Percentiles rank a stretch among this genome's conserved stretches.
phyloP scores from a whole-genome alignment of 768 basidiomycete genomes.

The Termitomyces sp. region DNA sequence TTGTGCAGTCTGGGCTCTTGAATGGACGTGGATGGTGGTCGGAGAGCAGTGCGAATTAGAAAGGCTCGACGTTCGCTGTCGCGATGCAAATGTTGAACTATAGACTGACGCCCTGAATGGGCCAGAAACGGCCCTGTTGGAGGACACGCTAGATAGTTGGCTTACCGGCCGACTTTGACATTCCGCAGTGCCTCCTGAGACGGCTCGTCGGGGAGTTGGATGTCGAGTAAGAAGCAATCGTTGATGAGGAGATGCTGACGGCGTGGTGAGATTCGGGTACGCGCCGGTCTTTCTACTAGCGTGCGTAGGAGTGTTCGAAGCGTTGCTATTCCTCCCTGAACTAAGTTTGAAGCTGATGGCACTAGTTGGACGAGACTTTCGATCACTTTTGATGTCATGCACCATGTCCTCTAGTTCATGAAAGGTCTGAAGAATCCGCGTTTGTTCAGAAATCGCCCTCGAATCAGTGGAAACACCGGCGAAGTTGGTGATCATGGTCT shows the following conservation, averaged over 20 bases:
- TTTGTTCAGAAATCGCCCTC: constrained; percentile 54
- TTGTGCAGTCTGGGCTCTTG: constrained; percentile 33
- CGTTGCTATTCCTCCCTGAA: constrained; percentile 55
- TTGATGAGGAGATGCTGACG: constrained; percentile 31
- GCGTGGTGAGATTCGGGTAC: constrained; percentile 36
- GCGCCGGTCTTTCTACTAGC: constrained; percentile 24
- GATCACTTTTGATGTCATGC: constrained; percentile 55
- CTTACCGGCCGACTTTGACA: constrained; percentile 49
- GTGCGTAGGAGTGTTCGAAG: constrained; percentile 29
- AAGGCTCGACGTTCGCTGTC: constrained; percentile 73
- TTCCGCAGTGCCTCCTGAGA: constrained; percentile 40
- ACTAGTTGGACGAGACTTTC: constrained; percentile 62
- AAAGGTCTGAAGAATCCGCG: constrained; percentile 77
- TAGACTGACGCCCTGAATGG: constrained; percentile 47
- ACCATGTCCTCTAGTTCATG: constrained; percentile 78
- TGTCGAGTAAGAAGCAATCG: constrained; percentile 44
- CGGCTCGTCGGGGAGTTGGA: constrained; percentile 38
- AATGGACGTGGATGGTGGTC: constrained; percentile 28
- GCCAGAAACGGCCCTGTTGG: constrained; percentile 66
- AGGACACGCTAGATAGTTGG: constrained; percentile 48
- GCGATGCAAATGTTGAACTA: constrained; percentile 74
- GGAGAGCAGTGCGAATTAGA: constrained; percentile 32
- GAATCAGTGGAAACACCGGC: constrained; percentile 47
- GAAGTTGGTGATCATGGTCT: constrained; percentile 37
- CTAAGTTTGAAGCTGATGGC: constrained; percentile 52